Evolutionary conservation across 2,329 filamentous ascomycete species (phyloP), one percentile per base, ranked within the genome.

Genomic region (Stachybotrys chartarum): DNA sequence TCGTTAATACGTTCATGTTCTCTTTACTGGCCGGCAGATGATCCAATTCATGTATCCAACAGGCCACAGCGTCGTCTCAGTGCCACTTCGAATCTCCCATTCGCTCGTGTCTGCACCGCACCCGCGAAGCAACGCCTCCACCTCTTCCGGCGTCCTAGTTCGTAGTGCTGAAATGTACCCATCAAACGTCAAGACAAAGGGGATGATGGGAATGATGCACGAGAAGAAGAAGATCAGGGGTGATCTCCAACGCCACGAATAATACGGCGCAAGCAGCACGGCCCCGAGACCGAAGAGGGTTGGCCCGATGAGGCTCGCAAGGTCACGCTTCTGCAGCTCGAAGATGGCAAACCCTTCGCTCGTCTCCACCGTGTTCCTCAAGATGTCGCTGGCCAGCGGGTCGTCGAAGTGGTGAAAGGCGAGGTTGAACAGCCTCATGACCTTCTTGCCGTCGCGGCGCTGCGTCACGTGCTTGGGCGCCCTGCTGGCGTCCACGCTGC

Each of bases 381-480:
- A 67, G 32, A 90, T 86, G 8, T 76, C 75, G 30, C 67, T 71
- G 1, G 85, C 88, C 17, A 84, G 69, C 5, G 72, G 70, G 63
- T 91, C 85, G 58, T 84, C 79, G 61, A 91, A 91, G 71, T 91
- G 88, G 69, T 91, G 88, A 64, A 92, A 92, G 1, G 86, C 82
- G 2, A 90, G 75, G 66, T 86, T 88, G 68, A 88, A 91, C 52
- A 91, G 71, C 5, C 88, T 77, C 65, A 90, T 87, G 24, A 88
- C 79, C 64, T 77, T 79, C 51, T 73, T 74, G 4, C 71, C 73
- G 11, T 69, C 65, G 6, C 60, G 64, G 17, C 64, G 64, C 24
- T 55, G 62, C 50, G 81, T 70, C 35, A 85, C 68, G 46, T 76
- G 69, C 35, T 69, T 63, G n/a, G 85, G 82, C 1, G 81, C 83